These are phyloP conservation scores for Pleurotus cornucopiae DNA, from an alignment of 768 basidiomycete species.

Conservation along the genomic window DNA sequence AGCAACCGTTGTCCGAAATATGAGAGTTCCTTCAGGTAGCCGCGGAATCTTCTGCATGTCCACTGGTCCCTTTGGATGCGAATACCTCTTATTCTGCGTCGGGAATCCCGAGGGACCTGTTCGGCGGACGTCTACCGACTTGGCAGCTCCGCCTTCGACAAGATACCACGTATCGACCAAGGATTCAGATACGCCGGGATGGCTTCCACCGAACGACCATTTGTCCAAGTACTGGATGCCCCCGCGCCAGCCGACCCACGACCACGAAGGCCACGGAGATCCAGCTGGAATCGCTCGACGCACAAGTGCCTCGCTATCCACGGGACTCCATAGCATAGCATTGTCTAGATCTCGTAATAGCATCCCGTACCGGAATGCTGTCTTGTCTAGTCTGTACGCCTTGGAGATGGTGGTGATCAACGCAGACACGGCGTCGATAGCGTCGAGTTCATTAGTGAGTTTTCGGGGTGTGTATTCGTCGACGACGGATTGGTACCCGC, in stretches of 20 bases:
- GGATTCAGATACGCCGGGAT: not conserved
- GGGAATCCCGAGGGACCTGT: not conserved
- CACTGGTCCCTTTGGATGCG: not conserved
- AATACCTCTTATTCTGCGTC: not conserved
- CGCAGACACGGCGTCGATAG: not conserved
- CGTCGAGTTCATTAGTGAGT: not conserved
- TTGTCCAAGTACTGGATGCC: not conserved
- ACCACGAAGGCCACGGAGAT: constrained; percentile 3
- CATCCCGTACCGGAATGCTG: constrained; percentile 2
- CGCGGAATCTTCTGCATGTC: too few species aligned
- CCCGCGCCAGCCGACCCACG: constrained; percentile 5
- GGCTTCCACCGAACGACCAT: not conserved
- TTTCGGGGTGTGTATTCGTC: not conserved
- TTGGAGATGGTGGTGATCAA: constrained; percentile 2
- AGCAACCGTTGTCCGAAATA: too few species aligned
- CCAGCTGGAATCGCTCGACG: not conserved
- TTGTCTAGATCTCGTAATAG: not conserved
- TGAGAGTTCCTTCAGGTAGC: too few species aligned
- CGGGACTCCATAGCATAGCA: not conserved
- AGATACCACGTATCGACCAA: not conserved
- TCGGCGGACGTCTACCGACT: not conserved
- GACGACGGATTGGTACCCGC: not conserved
- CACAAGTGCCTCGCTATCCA: not conserved
- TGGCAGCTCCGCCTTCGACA: not conserved
- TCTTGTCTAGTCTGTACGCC: not conserved